Evolutionary conservation across 129 eudicot species (phyloP).

Genomic region (Scalesia atractyloides): DNA sequence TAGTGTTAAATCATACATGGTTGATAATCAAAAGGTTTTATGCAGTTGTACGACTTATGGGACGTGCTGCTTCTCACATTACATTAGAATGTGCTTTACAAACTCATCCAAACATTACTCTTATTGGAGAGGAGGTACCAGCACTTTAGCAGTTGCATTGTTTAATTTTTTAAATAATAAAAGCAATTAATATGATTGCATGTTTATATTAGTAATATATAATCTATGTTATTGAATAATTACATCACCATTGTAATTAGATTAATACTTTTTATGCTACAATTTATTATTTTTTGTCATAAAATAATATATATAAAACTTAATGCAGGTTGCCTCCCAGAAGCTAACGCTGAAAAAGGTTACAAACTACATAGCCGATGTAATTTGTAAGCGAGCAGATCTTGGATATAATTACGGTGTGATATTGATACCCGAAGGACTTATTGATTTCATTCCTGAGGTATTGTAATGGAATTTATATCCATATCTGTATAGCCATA

Average conservation of each 20-base stretch:
- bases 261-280: not conserved
- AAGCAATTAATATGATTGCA: not conserved
- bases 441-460: conserved; percentile 98
- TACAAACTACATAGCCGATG: conserved; percentile 88
- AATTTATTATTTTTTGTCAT: not conserved
- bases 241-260: not conserved
- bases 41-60: conserved; percentile 98
- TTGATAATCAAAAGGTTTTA: conserved; percentile 24
- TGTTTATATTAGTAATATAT: not conserved
- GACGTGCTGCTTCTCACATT: conserved; percentile 99
- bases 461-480: conserved; percentile 26
- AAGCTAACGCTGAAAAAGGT: conserved; percentile 82
- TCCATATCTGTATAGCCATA: not conserved
- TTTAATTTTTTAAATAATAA: not conserved
- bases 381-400: conserved; percentile 85
- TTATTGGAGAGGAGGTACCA: conserved; percentile 95
- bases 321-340: conserved; percentile 76
- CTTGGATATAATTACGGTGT: conserved; percentile 94
- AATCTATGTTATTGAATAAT: not conserved
- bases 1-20: not conserved
- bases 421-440: conserved; percentile 93
- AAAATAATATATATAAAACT: not conserved
- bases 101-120: conserved; percentile 97
- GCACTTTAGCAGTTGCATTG: not conserved
- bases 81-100: conserved; percentile 99